phyloP scores from a whole-genome alignment of 306 rosid species.

The Prunus fruticosa region DNA sequence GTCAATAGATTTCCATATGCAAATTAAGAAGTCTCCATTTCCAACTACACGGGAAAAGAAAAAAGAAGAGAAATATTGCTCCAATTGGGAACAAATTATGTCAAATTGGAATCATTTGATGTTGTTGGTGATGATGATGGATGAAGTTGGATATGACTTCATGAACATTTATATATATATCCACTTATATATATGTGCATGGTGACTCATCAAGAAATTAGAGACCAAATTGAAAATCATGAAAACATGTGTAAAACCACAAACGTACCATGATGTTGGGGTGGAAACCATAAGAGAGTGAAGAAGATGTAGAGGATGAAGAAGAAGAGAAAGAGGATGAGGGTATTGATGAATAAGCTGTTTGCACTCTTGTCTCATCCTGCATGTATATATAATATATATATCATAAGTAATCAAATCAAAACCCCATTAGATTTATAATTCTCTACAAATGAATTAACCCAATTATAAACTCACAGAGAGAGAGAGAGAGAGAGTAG shows the following conservation, averaged over 20 bases:
- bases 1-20: neutral
- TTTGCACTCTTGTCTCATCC: slow-evolving; percentile 72
- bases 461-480: neutral
- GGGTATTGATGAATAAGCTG: slow-evolving; percentile 59
- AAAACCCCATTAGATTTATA: neutral
- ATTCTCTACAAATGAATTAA: neutral
- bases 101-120: neutral
- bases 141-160: slow-evolving; percentile 5
- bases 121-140: neutral
- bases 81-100: neutral
- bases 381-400: slow-evolving; percentile 28
- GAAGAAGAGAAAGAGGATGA: slow-evolving; percentile 75
- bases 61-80: neutral
- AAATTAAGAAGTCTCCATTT: neutral
- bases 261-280: slow-evolving; percentile 64
- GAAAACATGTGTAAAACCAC: neutral
- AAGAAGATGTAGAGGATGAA: slow-evolving; percentile 69
- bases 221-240: neutral
- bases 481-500: neutral
- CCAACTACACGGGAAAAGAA: neutral
- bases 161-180: neutral
- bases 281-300: slow-evolving; percentile 68
- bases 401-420: neutral
- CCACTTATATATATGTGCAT: neutral
- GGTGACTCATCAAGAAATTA: slow-evolving; percentile 5